Conservation (phyloP, 495 filamentous ascomycete genomes). For the Elasticomyces elasticus region DNA sequence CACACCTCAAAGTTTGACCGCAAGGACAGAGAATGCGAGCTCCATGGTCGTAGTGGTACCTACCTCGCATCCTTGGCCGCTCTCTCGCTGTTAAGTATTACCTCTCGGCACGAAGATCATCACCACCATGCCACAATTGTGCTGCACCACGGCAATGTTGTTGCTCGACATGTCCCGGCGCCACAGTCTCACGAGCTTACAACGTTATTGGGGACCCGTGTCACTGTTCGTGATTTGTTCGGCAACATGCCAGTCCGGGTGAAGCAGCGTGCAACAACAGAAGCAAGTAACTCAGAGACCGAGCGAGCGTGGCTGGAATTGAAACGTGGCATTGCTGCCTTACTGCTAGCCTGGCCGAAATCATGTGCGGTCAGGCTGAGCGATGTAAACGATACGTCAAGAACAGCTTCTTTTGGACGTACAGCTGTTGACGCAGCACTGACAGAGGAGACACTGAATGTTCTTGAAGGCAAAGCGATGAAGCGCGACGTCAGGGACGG, state of each 20-base stretch:
- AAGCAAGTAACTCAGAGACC: conserved; percentile 42
- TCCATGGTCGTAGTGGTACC: conserved; percentile 60
- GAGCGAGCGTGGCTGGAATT: conserved; percentile 65
- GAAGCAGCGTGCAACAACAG: conserved; percentile 55
- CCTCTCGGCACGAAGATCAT: conserved; percentile 59
- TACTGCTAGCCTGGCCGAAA: conserved; percentile 56
- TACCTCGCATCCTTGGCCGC: conserved; percentile 72
- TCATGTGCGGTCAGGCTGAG: conserved; percentile 32
- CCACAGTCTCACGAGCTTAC: conserved; percentile 48
- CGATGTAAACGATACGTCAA: conserved; percentile 14
- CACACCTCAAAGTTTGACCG: conserved; percentile 65
- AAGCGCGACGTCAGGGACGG: conserved; percentile 15
- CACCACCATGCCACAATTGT: conserved; percentile 57
- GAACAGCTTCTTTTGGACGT: neutral
- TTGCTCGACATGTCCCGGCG: conserved; percentile 59
- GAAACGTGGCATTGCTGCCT: conserved; percentile 45
- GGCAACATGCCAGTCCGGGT: conserved; percentile 96
- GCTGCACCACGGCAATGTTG: conserved; percentile 58
- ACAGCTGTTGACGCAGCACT: conserved; percentile 3
- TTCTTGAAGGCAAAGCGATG: neutral
- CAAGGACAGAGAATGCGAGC: neutral
- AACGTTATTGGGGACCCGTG: conserved; percentile 61
- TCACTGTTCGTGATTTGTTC: conserved; percentile 77
- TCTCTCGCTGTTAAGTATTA: conserved; percentile 66
- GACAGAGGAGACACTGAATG: conserved; percentile 12